Evolutionary conservation across 2,329 filamentous ascomycete genomes (phyloP).

Genomic region (Ophiostoma novo-ulmi): DNA sequence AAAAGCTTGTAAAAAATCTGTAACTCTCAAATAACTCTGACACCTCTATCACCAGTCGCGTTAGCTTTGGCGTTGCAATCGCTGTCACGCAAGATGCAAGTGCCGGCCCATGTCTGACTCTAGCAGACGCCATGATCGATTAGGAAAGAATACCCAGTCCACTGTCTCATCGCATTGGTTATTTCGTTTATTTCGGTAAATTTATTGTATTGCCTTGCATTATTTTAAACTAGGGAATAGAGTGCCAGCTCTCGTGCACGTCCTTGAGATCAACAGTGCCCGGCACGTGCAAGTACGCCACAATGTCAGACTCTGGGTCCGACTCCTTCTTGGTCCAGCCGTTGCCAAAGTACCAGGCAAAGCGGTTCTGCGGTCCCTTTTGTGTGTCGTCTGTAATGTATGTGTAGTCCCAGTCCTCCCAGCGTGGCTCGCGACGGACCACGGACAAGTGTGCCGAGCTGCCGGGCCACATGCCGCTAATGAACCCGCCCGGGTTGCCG

Average conservation of each 20-base stretch:
- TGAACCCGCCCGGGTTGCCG: slow-evolving; percentile 31
- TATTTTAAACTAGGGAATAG: not conserved
- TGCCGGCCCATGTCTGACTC: slow-evolving; percentile 1
- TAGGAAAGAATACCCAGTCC: not conserved
- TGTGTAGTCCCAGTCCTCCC: slow-evolving; percentile 35
- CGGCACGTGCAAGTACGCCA: slow-evolving; percentile 43
- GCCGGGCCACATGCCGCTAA: slow-evolving; percentile 31
- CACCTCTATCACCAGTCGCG: not conserved
- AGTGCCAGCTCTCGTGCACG: slow-evolving; percentile 63
- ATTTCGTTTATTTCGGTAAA: not conserved
- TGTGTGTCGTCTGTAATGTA: slow-evolving; percentile 45
- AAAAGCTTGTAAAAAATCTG: not conserved
- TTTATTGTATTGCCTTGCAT: not conserved
- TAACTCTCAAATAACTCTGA: too few species aligned
- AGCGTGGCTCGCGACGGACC: slow-evolving; percentile 31
- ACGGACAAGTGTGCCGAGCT: slow-evolving; percentile 30
- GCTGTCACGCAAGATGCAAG: not conserved
- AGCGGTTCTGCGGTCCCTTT: slow-evolving; percentile 22
- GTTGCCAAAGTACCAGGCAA: slow-evolving; percentile 44
- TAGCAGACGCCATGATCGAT: not conserved
- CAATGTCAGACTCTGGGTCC: slow-evolving; percentile 38
- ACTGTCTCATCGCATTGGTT: not conserved
- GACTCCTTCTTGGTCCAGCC: slow-evolving; percentile 41
- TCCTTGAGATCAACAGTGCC: slow-evolving; percentile 55
- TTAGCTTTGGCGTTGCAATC: not conserved